A percentile compares a stretch with the other conserved stretches of the same genome.
phyloP scores from a whole-genome alignment of 345 rosid species.

The Eucalyptus caleyi region DNA sequence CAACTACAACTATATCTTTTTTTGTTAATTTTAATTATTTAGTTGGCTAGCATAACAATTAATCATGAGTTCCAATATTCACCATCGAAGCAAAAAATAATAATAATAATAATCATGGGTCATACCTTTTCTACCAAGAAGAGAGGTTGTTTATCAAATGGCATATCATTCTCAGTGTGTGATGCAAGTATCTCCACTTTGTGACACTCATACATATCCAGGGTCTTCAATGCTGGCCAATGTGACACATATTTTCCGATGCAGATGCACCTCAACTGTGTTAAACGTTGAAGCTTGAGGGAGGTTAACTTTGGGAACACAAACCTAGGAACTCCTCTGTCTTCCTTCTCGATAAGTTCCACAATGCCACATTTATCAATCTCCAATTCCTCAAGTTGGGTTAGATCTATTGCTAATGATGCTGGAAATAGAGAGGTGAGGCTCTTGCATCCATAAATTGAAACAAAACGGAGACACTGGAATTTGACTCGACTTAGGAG shows the following conservation, averaged over 20 bases:
- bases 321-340: fast-evolving
- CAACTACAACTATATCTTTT: too few species aligned
- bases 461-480: too few species aligned
- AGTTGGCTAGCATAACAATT: too few species aligned
- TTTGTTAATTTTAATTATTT: too few species aligned
- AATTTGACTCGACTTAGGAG: too few species aligned
- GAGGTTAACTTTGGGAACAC: neutral
- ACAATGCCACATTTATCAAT: neutral
- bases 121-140: neutral
- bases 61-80: too few species aligned
- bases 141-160: neutral
- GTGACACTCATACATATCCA: fast-evolving
- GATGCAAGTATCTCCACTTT: neutral
- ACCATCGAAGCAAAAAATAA: too few species aligned
- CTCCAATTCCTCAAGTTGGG: too few species aligned
- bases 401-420: too few species aligned
- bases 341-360: neutral
- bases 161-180: neutral
- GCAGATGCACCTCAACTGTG: neutral
- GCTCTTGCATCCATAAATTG: fast-evolving
- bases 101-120: neutral
- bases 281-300: neutral
- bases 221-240: neutral
- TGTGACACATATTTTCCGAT: neutral
- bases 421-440: too few species aligned